Evolutionary conservation across 805 yeast species (phyloP).

Genomic region (Ogataea polymorpha): DNA sequence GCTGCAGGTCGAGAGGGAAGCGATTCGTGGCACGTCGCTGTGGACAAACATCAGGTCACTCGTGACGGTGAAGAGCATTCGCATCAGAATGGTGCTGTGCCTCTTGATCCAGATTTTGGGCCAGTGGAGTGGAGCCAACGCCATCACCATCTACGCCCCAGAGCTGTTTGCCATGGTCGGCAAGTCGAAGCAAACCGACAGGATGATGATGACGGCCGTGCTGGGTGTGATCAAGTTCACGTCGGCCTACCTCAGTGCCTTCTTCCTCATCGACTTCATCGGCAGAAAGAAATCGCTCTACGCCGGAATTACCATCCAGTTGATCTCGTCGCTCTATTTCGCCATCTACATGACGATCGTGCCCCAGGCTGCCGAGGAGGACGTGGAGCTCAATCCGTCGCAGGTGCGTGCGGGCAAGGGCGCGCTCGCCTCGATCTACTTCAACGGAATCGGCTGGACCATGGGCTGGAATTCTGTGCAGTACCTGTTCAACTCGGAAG

Average conservation of each 20-base stretch:
- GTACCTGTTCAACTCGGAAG: conserved; percentile 52
- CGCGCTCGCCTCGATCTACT: conserved; percentile 49
- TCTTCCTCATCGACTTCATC: conserved; percentile 50
- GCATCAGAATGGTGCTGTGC: conserved; percentile 45
- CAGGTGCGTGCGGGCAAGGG: conserved; percentile 40
- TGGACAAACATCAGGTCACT: conserved; percentile 34
- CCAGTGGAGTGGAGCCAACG: conserved; percentile 61
- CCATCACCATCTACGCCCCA: conserved; percentile 56
- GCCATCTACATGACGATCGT: conserved; percentile 45
- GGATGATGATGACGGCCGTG: conserved; percentile 46
- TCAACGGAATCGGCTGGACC: conserved; percentile 57
- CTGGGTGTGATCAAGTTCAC: conserved; percentile 52
- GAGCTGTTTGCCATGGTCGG: conserved; percentile 49
- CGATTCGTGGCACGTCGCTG: conserved; percentile 21
- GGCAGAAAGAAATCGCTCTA: conserved; percentile 52
- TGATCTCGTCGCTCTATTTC: conserved; percentile 41
- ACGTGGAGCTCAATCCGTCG: conserved; percentile 30
- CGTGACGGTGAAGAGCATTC: conserved; percentile 36
- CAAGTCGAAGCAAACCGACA: conserved; percentile 36
- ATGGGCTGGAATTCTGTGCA: conserved; percentile 57
- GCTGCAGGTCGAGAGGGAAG: conserved; percentile 31
- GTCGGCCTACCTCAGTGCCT: conserved; percentile 47
- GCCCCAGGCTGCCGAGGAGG: conserved; percentile 40
- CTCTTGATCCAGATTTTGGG: conserved; percentile 44
- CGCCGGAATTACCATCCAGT: conserved; percentile 46